These are phyloP conservation scores for Nemania serpens DNA, from an alignment of 2,329 filamentous ascomycete genomes.

Conservation along the genomic window DNA sequence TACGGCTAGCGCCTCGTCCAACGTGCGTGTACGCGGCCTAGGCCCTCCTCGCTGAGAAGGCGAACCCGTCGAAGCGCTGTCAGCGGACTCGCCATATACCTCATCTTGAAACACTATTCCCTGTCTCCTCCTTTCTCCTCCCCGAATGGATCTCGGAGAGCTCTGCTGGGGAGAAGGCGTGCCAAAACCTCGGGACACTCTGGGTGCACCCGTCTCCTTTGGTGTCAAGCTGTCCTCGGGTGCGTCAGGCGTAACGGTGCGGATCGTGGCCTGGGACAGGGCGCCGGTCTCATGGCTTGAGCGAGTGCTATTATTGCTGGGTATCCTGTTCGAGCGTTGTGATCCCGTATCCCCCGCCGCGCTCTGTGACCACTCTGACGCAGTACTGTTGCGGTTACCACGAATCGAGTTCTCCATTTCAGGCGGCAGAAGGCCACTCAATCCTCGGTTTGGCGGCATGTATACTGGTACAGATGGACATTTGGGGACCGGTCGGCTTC, in stretches of 20 bases:
- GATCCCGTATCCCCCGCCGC: slow-evolving; percentile 38
- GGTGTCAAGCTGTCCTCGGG: slow-evolving; percentile 42
- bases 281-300: slow-evolving; percentile 38
- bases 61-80: slow-evolving; percentile 51
- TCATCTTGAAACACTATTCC: slow-evolving; percentile 68
- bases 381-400: slow-evolving; percentile 45
- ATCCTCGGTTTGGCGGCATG: slow-evolving; percentile 50
- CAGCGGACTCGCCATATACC: slow-evolving; percentile 55
- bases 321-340: slow-evolving; percentile 30
- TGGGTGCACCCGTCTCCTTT: slow-evolving; percentile 33
- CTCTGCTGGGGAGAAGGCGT: slow-evolving; percentile 48
- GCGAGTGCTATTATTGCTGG: slow-evolving; percentile 32
- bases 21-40: slow-evolving; percentile 61
- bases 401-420: slow-evolving; percentile 52
- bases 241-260: slow-evolving; percentile 69
- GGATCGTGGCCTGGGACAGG: slow-evolving; percentile 53
- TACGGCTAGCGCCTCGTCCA: slow-evolving; percentile 56
- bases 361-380: slow-evolving; percentile 42
- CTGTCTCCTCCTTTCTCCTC: slow-evolving; percentile 55
- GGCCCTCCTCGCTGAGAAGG: slow-evolving; percentile 44
- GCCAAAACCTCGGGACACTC: slow-evolving; percentile 41
- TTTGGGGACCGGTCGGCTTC: slow-evolving; percentile 33
- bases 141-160: slow-evolving; percentile 54
- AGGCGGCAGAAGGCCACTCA: slow-evolving; percentile 50
- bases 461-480: slow-evolving; percentile 40